Base-by-base conservation (phyloP, 78 protist species). In the Dictyostelium intermedium region DNA sequence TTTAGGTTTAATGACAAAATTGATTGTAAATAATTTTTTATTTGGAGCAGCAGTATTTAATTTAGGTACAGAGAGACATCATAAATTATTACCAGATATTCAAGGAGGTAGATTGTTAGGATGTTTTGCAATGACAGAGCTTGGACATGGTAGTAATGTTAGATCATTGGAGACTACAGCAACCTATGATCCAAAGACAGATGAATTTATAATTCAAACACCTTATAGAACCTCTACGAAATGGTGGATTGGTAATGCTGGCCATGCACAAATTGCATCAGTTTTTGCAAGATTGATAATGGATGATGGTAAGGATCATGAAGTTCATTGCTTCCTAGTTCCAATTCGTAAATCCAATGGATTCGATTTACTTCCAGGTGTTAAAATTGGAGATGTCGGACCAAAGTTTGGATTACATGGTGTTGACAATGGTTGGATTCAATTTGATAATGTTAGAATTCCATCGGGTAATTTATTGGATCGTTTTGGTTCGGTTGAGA, bases 161-260 rank as follows among this genome's bases (percentile, higher is more conserved):
- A 81, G 98, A 63, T 94, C 96, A 32, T 87, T 97, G 69, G 97
- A 96, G 47, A 97, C 98, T 0, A 95, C 92, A 13, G 98, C 98
- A 16, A 92, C 93, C 2, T 97, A 97, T 77, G 95, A 91, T 60
- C 82, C 82, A 73, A 92, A 53, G 34, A 66, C 77, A 3, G 50
- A 97, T 70, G 96, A 92, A 60, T 92, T 92, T 84, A 72, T 92
- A 13, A 78, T 92, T n/a, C 61, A 92, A 34, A 86, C 96, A 27
- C 96, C 96, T 9, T 34, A 47, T 81, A 92, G 91, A 81, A 92
- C 96, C 1, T 73, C 96, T 1, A 92, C 96, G 0, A 92, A 92
- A 82, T 92, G 96, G 96, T 92, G 96, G 96, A 85, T 86, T 50
- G 96, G 96, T 53, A 86, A 89, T 87, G 92, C 96, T 30, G 91